These are phyloP conservation scores for Dothistroma pini DNA, from an alignment of 2,329 filamentous ascomycete genomes.

Conservation along the genomic window DNA sequence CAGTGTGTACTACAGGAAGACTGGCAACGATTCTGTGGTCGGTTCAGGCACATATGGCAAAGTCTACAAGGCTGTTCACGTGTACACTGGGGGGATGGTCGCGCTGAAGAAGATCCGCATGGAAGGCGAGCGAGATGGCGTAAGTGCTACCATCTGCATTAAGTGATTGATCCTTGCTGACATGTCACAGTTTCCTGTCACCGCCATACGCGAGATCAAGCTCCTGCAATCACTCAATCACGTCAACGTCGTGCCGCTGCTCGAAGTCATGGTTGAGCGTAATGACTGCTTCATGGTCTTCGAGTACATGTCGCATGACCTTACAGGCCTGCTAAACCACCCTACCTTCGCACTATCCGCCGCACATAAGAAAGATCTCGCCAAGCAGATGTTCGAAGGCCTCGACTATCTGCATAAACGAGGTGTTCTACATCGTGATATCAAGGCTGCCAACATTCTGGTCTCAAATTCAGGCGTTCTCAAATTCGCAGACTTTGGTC, in stretches of 20 bases:
- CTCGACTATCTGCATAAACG: constrained; percentile 89
- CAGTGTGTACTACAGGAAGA: constrained; percentile 91
- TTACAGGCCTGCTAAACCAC: constrained; percentile 93
- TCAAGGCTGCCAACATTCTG: constrained; percentile 96
- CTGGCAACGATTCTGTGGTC: constrained; percentile 95
- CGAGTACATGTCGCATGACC: constrained; percentile 92
- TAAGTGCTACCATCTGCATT: constrained; percentile 32
- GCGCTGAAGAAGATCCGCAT: constrained; percentile 89
- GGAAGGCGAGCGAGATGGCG: constrained; percentile 84
- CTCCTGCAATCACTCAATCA: constrained; percentile 83
- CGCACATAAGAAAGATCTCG: constrained; percentile 88
- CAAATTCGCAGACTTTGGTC: constrained; percentile 92
- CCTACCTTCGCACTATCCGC: constrained; percentile 81
- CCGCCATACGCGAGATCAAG: constrained; percentile 87
- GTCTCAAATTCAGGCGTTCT: constrained; percentile 84
- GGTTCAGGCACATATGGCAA: constrained; percentile 95
- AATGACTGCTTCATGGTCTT: constrained; percentile 99
- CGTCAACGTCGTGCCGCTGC: constrained; percentile 74
- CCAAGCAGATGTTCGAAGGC: constrained; percentile 88
- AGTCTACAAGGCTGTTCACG: constrained; percentile 89
- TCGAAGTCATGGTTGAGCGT: constrained; percentile 96
- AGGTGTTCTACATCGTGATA: constrained; percentile 94
- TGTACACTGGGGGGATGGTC: constrained; percentile 81
- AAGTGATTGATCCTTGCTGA: constrained; percentile 26
- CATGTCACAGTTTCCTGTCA: constrained; percentile 66